Percentiles rank a stretch among this genome's conserved stretches.
Evolutionary conservation across 1,284 basidiomycete genomes (phyloP).

Genomic region (Spongispora temasekensis): DNA sequence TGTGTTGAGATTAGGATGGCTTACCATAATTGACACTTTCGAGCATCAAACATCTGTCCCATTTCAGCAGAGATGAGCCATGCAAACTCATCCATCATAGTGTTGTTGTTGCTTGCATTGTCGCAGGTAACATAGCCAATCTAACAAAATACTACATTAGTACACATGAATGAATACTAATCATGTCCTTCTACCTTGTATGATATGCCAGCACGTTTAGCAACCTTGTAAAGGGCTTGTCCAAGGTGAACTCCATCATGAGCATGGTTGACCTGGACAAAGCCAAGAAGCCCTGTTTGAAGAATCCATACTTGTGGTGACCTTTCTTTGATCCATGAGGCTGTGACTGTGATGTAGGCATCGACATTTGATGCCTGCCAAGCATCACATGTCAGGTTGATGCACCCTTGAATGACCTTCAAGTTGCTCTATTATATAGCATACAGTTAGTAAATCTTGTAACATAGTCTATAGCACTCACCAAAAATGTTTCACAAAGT

Average conservation of each 20-base stretch:
- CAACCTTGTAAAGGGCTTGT: conserved; percentile 11
- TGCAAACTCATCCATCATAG: conserved; percentile 6
- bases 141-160: background rate
- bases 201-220: background rate
- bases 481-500: background rate
- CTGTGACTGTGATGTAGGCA: conserved; percentile 6
- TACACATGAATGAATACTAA: background rate
- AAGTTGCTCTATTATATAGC: background rate
- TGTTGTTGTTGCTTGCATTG: conserved; percentile 8
- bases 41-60: background rate
- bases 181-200: background rate
- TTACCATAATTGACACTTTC: background rate
- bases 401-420: background rate
- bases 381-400: conserved; percentile 9
- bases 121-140: conserved; percentile 2
- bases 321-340: conserved; percentile 6
- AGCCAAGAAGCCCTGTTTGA: background rate
- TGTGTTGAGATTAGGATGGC: background rate
- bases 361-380: conserved; percentile 7
- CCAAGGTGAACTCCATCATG: background rate
- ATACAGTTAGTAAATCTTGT: background rate
- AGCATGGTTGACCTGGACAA: conserved; percentile 6
- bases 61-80: background rate
- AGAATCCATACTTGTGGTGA: background rate
- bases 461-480: background rate